Evolutionary conservation across 495 filamentous ascomycete species (phyloP), one percentile per base, ranked within the genome.

Genomic region (Penicillium flavigenum): DNA sequence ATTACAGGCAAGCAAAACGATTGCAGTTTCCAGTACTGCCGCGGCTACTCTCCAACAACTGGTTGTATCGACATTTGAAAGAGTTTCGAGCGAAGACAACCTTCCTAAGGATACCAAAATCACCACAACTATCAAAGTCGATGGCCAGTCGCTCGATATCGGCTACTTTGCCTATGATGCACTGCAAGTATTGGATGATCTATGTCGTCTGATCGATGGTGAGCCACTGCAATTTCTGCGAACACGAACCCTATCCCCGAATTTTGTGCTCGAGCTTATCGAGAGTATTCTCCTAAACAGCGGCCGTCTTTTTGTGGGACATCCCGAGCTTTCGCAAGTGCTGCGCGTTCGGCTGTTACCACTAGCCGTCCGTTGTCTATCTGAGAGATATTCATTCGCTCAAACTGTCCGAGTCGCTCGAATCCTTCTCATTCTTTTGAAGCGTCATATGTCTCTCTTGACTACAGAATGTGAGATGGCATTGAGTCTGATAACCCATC

Each of bases 1-100:
- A 47, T 70, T 98, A 44, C 92, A 97, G 71, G 86, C 84, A 27
- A 91, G 89, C 70, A 98, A 96, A 73, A 92, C 87, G 72, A 85
- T 85, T 31, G 90, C 95, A 24, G 92, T 98, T 61, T 93, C 91
- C 59, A 95, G 94, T 58, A 96, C 94, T 1, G 92, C 94, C 17
- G 91, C 93, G 27, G 94, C 94, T 45, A 96, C 95, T 3, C 76
- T 98, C 51, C 94, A 96, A 70, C 94, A 98, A 73, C 84, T 98
- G 19, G 87, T 98, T 6, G 89, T 91, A 47, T 88, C 88, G 5
- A 88, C 92, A 2, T 98, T 96, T 73, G 95, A 98, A 70, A 91
- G 93, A 70, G 90, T 97, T 2, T 83, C 85, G 0, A 72, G 74
- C 45, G 92, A 97, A 77, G 91, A 97, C 69, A 85, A 89, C 64